Evolutionary conservation across 176 grass and related monocot species (phyloP).

Genomic region (Rhynchospora tenuis): DNA sequence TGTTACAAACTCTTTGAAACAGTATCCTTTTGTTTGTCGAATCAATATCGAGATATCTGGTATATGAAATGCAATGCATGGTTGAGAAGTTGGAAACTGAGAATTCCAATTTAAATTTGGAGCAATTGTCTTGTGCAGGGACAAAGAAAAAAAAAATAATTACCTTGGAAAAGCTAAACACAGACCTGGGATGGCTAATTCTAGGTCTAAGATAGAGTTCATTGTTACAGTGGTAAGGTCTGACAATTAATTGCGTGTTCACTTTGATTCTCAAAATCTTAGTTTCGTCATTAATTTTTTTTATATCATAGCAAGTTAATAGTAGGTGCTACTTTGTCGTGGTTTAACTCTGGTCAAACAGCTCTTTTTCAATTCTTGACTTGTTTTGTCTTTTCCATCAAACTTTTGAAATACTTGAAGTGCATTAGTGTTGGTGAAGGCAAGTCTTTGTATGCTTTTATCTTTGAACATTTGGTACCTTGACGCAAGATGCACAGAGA

Average conservation of each 20-base stretch:
- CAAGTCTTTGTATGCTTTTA: not conserved
- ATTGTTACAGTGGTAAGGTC: not conserved
- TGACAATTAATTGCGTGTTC: not conserved
- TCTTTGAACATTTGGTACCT: slow-evolving; percentile 22
- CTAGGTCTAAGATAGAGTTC: not conserved
- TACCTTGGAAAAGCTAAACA: not conserved
- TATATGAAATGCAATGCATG: not conserved
- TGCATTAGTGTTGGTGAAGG: not conserved
- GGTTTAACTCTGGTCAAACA: not conserved
- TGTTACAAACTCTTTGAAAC: slow-evolving; percentile 99
- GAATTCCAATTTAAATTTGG: not conserved
- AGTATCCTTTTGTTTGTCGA: slow-evolving; percentile 56
- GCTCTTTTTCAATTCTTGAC: not conserved
- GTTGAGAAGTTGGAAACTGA: not conserved
- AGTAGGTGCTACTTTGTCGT: not conserved
- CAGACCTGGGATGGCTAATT: not conserved
- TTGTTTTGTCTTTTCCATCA: not conserved
- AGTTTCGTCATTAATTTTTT: not conserved
- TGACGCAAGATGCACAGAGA: slow-evolving; percentile 72
- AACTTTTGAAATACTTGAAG: not conserved
- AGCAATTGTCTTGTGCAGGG: not conserved
- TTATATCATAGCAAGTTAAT: slow-evolving; percentile 4
- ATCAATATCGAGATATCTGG: not conserved
- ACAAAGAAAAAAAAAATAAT: not conserved
- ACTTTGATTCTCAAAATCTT: not conserved